Evolutionary conservation across 345 rosid genomes (phyloP).

Genomic region (Turritis glabra): DNA sequence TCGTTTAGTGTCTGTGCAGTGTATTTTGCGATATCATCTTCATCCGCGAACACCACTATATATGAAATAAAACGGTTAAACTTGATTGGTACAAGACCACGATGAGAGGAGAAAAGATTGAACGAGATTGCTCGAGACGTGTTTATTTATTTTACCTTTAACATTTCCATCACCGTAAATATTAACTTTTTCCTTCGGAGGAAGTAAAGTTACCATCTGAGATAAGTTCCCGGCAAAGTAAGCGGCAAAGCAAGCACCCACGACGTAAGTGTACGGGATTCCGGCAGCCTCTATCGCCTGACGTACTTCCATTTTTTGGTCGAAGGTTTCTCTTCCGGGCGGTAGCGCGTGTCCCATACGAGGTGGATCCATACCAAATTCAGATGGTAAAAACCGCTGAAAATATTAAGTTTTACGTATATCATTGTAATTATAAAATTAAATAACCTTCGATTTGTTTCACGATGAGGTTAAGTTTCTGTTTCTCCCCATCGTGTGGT

Average conservation of each 20-base stretch:
- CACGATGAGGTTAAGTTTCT: neutral
- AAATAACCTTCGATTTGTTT: neutral
- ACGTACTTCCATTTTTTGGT: constrained; percentile 77
- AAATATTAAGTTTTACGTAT: neutral
- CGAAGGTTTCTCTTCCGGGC: constrained; percentile 80
- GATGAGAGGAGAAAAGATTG: neutral
- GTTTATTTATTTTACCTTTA: constrained; percentile 51
- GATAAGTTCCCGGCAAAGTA: constrained; percentile 74
- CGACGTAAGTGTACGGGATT: constrained; percentile 73
- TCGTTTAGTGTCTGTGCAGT: constrained; percentile 68
- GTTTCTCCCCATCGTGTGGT: neutral
- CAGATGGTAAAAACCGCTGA: constrained; percentile 85
- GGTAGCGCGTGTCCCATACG: constrained; percentile 71
- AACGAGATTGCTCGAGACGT: neutral
- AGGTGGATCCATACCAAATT: constrained; percentile 87
- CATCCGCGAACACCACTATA: constrained; percentile 66
- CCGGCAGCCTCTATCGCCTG: constrained; percentile 71
- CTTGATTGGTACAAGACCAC: neutral
- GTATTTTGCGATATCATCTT: constrained; percentile 68
- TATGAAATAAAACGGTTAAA: neutral
- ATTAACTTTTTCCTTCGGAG: constrained; percentile 53
- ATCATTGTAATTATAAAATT: neutral
- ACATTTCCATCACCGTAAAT: constrained; percentile 75
- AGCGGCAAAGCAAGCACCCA: constrained; percentile 78
- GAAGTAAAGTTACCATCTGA: constrained; percentile 60